phyloP scores from a whole-genome alignment of 2,329 filamentous ascomycete species.

The Leptodontidium sp. region DNA sequence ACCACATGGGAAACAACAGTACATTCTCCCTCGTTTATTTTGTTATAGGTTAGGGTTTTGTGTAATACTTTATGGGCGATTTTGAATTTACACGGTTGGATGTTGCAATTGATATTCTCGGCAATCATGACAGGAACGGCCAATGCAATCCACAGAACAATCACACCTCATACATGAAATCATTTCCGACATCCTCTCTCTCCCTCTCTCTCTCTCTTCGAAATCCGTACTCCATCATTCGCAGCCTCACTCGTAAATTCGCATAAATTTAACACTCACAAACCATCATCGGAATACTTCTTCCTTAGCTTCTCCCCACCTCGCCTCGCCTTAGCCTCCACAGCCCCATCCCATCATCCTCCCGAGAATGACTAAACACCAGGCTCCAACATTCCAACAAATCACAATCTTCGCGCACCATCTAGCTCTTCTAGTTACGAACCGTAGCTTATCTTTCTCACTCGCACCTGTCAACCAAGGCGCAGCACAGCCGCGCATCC shows the following conservation, averaged over 20 bases:
- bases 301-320: not conserved
- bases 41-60: too few species aligned
- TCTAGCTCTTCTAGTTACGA: not conserved
- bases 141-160: too few species aligned
- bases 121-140: too few species aligned
- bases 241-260: not conserved
- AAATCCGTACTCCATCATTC: not conserved
- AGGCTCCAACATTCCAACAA: slow-evolving; percentile 10
- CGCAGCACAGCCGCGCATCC: slow-evolving; percentile 2
- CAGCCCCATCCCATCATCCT: not conserved
- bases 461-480: not conserved
- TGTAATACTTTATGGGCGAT: too few species aligned
- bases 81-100: too few species aligned
- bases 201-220: not conserved
- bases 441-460: not conserved
- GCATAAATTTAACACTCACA: not conserved
- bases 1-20: not conserved
- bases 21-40: not conserved
- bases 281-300: not conserved
- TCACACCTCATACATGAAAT: too few species aligned
- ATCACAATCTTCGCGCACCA: slow-evolving; percentile 1
- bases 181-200: too few species aligned
- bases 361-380: not conserved
- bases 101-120: too few species aligned
- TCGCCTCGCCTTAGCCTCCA: slow-evolving; percentile 3